Conservation (phyloP, 495 filamentous ascomycete species). For the Penicillium mononematosum region DNA sequence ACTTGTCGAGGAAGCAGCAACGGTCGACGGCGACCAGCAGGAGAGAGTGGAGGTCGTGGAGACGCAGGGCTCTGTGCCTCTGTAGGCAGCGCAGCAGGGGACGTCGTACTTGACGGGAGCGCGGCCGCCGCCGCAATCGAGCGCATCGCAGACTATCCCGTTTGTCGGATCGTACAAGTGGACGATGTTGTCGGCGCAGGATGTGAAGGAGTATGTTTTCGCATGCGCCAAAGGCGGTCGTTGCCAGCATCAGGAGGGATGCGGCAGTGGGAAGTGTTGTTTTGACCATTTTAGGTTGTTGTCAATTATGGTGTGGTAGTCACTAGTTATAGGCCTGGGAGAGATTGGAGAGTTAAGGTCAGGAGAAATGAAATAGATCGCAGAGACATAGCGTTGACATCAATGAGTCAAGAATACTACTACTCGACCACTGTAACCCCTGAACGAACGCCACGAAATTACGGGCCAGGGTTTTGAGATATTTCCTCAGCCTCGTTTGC, state of each 20-base stretch:
- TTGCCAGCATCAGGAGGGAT: conserved; percentile 20
- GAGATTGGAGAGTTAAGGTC: too few species aligned
- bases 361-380: too few species aligned
- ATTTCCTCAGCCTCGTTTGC: too few species aligned
- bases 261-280: conserved; percentile 15
- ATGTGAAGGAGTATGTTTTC: conserved; percentile 20
- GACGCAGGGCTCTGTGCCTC: conserved; percentile 41
- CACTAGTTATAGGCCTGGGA: too few species aligned
- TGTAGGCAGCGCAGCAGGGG: conserved; percentile 55
- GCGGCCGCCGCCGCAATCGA: conserved; percentile 60
- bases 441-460: too few species aligned
- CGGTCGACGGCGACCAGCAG: conserved; percentile 24
- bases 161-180: conserved; percentile 51
- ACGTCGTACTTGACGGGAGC: conserved; percentile 56
- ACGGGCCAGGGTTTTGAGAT: too few species aligned
- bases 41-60: conserved; percentile 42
- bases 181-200: conserved; percentile 37
- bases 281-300: conserved; percentile 2
- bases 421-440: too few species aligned
- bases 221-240: conserved; percentile 18
- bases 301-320: too few species aligned
- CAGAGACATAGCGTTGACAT: too few species aligned
- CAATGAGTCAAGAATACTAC: too few species aligned
- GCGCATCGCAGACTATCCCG: conserved; percentile 54
- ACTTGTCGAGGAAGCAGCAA: conserved; percentile 6